phyloP scores from a whole-genome alignment of 805 yeast genomes.

The Starmerella apicola region DNA sequence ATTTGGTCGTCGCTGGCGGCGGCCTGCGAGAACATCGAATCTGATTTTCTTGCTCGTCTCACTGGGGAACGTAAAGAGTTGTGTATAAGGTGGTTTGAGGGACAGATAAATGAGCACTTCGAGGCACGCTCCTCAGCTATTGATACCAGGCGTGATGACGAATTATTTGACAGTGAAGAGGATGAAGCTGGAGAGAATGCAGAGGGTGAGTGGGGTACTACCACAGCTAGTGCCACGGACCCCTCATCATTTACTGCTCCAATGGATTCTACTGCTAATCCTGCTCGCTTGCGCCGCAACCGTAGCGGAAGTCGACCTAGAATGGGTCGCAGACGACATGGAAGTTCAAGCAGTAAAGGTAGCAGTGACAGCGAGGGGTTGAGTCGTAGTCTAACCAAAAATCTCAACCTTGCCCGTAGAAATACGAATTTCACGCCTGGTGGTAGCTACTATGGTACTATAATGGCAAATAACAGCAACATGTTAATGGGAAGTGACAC shows the following conservation, averaged over 20 bases:
- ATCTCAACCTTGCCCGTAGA: background rate
- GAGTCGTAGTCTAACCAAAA: background rate
- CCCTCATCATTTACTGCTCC: too few species aligned
- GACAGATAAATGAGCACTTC: constrained; percentile 1
- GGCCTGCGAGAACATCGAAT: constrained; percentile 14
- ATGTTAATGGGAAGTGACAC: background rate
- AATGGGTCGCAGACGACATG: too few species aligned
- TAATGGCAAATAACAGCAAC: too few species aligned
- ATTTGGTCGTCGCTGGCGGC: constrained; percentile 18
- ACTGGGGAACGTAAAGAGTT: constrained; percentile 3
- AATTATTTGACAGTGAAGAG: constrained; percentile 13
- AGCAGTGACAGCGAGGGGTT: background rate
- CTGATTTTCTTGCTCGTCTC: constrained; percentile 6
- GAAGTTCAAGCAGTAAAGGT: background rate
- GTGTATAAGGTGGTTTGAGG: constrained; percentile 16
- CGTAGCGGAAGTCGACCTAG: too few species aligned
- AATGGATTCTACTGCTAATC: too few species aligned
- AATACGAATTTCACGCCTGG: background rate
- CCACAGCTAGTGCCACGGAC: too few species aligned
- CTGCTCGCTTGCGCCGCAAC: too few species aligned
- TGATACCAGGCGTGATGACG: constrained; percentile 3
- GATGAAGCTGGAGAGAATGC: background rate
- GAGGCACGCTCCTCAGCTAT: constrained; percentile 3
- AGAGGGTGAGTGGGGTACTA: constrained; percentile 1
- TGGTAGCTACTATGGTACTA: background rate